Conservation (phyloP, 1,284 basidiomycete genomes). For the Exobasidium rhododendri region DNA sequence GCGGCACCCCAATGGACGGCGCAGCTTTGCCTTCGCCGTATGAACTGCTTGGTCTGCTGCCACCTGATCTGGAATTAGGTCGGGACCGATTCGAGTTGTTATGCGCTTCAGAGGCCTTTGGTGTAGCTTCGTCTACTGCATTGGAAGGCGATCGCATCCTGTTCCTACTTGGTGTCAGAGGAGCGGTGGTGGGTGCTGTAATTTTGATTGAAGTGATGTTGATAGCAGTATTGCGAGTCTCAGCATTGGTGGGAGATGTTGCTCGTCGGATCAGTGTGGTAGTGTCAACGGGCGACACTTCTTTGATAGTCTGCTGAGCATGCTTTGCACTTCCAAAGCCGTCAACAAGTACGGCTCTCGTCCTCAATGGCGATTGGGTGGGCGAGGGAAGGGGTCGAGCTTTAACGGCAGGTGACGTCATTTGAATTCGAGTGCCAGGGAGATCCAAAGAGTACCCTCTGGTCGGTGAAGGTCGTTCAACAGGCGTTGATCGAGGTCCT, state of each 20-base stretch:
- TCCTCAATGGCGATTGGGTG: conserved; percentile 7
- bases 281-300: background rate
- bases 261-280: background rate
- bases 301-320: conserved; percentile 2
- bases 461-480: background rate
- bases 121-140: conserved; percentile 10
- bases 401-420: background rate
- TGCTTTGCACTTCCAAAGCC: conserved; percentile 11
- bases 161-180: conserved; percentile 4
- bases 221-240: background rate
- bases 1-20: conserved; percentile 56
- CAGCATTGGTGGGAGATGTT: background rate
- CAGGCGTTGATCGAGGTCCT: background rate
- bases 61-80: conserved; percentile 7
- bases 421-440: background rate
- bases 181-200: background rate
- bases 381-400: conserved; percentile 7
- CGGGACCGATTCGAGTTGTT: background rate
- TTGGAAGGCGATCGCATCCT: background rate
- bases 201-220: background rate
- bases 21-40: conserved; percentile 16
- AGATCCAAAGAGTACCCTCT: background rate
- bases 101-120: background rate
- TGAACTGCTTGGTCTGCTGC: conserved; percentile 35
- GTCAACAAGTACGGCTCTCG: background rate